Base-by-base conservation (phyloP, 352 stramenopile genomes). In the Pythium myriotylum region DNA sequence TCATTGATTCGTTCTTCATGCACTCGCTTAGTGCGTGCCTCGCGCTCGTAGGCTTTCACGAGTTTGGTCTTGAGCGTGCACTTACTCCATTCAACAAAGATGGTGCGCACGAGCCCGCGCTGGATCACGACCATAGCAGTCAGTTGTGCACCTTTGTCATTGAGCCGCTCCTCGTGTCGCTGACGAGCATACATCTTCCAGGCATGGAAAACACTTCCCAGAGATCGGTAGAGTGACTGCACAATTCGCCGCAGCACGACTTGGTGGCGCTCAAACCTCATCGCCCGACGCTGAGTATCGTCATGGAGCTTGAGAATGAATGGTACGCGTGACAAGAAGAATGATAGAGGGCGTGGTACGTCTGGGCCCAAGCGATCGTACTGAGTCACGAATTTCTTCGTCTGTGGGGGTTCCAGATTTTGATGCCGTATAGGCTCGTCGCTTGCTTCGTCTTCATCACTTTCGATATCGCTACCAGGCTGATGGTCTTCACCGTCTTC, bases 11-110 rank as follows among this genome's bases (percentile, higher is more conserved):
- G 62, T 29, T 79, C 62, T 12, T 80, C 65, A 48, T 77, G 70
- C 23, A 73, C 48, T 14, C 72, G 61, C 26, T 66, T 64, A 12
- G 40, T 35, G 27, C 70, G 54, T 0, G 43, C 40, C 23, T 78
- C 69, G 10, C 40, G 39, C 1, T 55, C 54, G 9, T 57, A 27
- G 6, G 48, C 27, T 9, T 24, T 35, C 23, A 8, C 7, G n/a
- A 70, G 35, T 41, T 70, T 59, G 16, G 47, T 56, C 47, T 72
- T 55, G 40, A 84, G 56, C n/a, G 62, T 27, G 23, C 61, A 64
- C 12, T 81, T 81, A 56, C 64, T 79, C 77, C 77, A 87, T 51
- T 76, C 77, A 32, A 83, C 65, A 48, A 87, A 87, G 12, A 77
- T 65, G n/a, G 68, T 61, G 2, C 77, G 75, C 24, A 79, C 56